Evolutionary conservation across 1,284 basidiomycete species (phyloP), one percentile per base, ranked within the genome.

Genomic region (Malassezia equina): DNA sequence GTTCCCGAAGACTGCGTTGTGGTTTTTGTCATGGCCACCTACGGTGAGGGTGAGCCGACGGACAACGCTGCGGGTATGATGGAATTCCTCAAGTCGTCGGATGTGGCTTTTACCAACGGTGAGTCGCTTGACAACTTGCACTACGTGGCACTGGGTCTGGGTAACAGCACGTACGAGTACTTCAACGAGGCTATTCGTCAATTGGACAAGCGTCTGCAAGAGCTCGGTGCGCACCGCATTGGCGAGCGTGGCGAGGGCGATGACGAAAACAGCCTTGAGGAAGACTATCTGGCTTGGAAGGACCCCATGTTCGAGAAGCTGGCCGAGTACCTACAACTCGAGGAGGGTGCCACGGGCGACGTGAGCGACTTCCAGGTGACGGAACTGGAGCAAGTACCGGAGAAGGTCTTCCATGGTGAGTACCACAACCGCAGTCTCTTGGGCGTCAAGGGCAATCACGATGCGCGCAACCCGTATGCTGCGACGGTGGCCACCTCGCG

Each of bases 231-330:
- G 27, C 77, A 81, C 57, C 83, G 90, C 58, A 87, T 98, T 49
- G 91, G 91, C 48, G 85, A 86, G 75, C 81, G 85, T 39, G 94
- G 93, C 17, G 90, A 96, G 77, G 93, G 93, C 64, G 93, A 98
- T 72, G 93, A 98, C 75, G 93, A 98, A 77, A 94, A 94, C 80
- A 90, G 87, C 73, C 93, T 98, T 88, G 93, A 98, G 76, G 94
- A 98, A 78, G 93, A 98, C 77, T 98, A 96, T 75, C 81, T 98
- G n/a, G 90, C 88, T 62, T 98, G 93, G 93, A 98, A 98, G 77
- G 93, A 98, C 75, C 81, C 80, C 67, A 91, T 95, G 90, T 95
- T 90, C 84, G 84, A 86, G 42, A 83, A 84, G 5, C 88, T 98
- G 58, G 81, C 89, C 25, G 76, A 81, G 61, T 81, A 81, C 45